phyloP scores from a whole-genome alignment of 2,329 filamentous ascomycete species.

The Xylaria sp. region DNA sequence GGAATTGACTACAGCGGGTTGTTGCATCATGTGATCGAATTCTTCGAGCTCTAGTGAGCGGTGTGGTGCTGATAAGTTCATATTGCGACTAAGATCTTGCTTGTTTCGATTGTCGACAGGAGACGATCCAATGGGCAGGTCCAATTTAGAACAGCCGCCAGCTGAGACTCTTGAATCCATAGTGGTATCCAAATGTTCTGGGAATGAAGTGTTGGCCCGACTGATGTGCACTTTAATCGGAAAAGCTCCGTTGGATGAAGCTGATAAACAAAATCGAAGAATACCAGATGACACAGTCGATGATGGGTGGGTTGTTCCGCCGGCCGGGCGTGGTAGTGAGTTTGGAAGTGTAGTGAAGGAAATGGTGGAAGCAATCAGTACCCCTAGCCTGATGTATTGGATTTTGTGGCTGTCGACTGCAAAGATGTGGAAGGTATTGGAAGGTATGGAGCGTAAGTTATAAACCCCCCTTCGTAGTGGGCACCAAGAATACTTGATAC shows the following conservation, averaged over 20 bases:
- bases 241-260: background rate
- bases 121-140: background rate
- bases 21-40: background rate
- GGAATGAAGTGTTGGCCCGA: constrained; percentile 5
- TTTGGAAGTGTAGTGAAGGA: constrained; percentile 8
- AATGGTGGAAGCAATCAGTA: constrained; percentile 5
- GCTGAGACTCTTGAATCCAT: background rate
- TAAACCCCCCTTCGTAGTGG: background rate
- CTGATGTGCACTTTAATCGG: background rate
- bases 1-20: background rate
- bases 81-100: background rate
- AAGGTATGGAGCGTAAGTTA: constrained; percentile 20
- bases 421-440: background rate
- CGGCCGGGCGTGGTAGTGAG: background rate
- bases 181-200: background rate
- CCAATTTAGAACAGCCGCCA: background rate
- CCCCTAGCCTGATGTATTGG: constrained; percentile 7
- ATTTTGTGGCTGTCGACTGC: constrained; percentile 15
- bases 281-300: background rate
- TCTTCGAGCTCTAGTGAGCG: background rate
- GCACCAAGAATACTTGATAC: constrained; percentile 8
- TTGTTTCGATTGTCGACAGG: background rate
- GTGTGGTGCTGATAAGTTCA: background rate
- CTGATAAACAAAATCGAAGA: constrained; percentile 5
- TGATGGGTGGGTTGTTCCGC: background rate